Evolutionary conservation across 768 basidiomycete genomes (phyloP).

Genomic region (Tricholoma flavovirens): DNA sequence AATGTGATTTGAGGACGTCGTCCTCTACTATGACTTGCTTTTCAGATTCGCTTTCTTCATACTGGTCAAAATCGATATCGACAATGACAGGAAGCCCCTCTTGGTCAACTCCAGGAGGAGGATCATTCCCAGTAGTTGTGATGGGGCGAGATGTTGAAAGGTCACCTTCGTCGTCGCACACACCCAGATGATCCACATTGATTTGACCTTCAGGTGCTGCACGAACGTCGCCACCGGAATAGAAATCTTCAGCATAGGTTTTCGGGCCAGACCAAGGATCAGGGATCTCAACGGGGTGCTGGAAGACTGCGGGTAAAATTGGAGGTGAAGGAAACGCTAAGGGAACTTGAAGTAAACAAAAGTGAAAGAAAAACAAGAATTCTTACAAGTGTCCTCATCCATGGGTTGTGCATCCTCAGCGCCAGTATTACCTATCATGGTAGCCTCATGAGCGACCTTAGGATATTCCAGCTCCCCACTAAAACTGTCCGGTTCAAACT

Average conservation of each 20-base stretch:
- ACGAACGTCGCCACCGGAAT: slow-evolving; percentile 37
- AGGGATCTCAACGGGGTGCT: slow-evolving; percentile 23
- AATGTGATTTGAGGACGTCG: background rate
- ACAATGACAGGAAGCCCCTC: background rate
- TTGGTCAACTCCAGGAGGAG: background rate
- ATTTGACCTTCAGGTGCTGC: slow-evolving; percentile 5
- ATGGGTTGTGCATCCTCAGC: slow-evolving; percentile 18
- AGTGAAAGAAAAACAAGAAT: background rate
- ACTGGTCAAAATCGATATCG: background rate
- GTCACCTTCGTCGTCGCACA: background rate
- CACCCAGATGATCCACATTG: slow-evolving; percentile 23
- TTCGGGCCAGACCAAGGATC: slow-evolving; percentile 38
- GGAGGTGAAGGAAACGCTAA: slow-evolving; percentile 7
- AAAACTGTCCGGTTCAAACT: background rate
- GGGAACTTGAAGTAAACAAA: background rate
- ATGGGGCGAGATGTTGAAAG: background rate
- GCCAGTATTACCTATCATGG: slow-evolving; percentile 4
- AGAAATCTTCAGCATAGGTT: slow-evolving; percentile 37
- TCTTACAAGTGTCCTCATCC: slow-evolving; percentile 10
- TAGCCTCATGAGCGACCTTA: background rate
- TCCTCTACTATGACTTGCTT: background rate
- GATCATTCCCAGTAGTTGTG: background rate
- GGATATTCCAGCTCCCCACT: slow-evolving; percentile 1
- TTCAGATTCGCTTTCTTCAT: background rate
- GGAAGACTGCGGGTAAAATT: background rate